Base-by-base conservation (phyloP, 768 basidiomycete species). In the Tricholoma furcatifolium region DNA sequence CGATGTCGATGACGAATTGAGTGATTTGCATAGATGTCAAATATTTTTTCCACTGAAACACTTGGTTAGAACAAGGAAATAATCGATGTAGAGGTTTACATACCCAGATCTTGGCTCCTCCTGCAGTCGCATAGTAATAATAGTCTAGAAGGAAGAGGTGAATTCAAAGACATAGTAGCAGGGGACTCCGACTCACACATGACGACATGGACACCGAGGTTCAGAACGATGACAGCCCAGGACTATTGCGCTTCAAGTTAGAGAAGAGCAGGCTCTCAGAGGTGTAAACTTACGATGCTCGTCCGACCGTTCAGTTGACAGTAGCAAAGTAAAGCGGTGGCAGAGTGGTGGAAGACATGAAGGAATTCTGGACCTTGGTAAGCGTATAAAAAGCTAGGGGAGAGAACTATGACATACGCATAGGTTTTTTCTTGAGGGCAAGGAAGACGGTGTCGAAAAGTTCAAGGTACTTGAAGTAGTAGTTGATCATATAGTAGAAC, bases 341-440 rank as follows among this genome's bases (percentile, higher is more conserved):
- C 97, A 53, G 97, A 93, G 76, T 99, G 97, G 71, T 98, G 97
- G 79, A 97, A 98, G 58, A 99, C 96, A 71, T 98, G 97, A 56
- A 99, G 76, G 75, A 99, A 98, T 62, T 92, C 94, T 95, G 61
- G 47, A 46, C 15, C 56, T 8, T 27, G 52, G 51, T 62, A 49
- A 27, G 57, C 41, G 15, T n/a, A 34, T n/a, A 45, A 47, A 17
- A 31, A 36, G 24, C 41, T 30, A 27, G 30, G 38, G 50, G 36
- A 24, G 40, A 24, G 12, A 21, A 6, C n/a, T 24, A 18, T 5
- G 42, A 72, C 85, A 55, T 65, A 95, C 94, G 91, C 45, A 99
- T 79, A 14, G 93, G 93, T 72, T 98, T 98, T 81, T 98, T 99
- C 84, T 98, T 99, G 63, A 98, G 74, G 9, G 91, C 91, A 60